Evolutionary conservation across 2,329 filamentous ascomycete species (phyloP), one percentile per base, ranked within the genome.

Genomic region (Xylaria sp.): DNA sequence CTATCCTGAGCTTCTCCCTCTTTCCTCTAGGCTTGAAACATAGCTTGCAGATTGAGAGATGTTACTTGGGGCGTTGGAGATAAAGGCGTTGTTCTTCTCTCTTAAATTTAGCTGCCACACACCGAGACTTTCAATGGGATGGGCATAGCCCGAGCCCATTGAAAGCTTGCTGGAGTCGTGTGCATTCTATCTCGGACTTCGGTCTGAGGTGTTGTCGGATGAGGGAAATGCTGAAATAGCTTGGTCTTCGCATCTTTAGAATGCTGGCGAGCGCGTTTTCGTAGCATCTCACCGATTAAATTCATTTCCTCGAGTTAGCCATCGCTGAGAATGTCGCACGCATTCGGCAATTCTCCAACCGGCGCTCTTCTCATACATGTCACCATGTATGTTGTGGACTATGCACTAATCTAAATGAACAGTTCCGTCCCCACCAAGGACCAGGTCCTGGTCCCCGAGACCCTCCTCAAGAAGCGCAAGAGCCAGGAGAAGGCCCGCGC

Each of bases 391-490:
- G 85, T 64, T 69, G 76, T 86, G 90, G 88, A 89, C 86, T 86
- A 88, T 88, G 89, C 90, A 93, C 91, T 93, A 90, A 93, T 92
- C 90, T 93, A 83, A 89, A 83, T 67, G 71, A 70, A 77, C 82
- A 97, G 94, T 86, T 90, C 90, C 85, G 93, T 97, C 81, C 93
- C 96, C 77, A 97, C 94, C 84, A 86, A 94, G 85, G 93, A 98
- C 84, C 92, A 98, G 84, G 90, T 99, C 83, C 89, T 98, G 83
- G 93, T 98, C 82, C 96, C 96, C 78, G 96, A 99, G 93, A 99
- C 96, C 79, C 93, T 99, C 81, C 90, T 99, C 85, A 99, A 99
- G 93, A 99, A 99, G 93, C 93, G 96, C 88, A 99, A 99, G 94
- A 93, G 90, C 84, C 95, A 98, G 88, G 96, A 99, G 91, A 97